Evolutionary conservation across 2,329 filamentous ascomycete species (phyloP).

Genomic region (Phyllosticta paracitricarpa): DNA sequence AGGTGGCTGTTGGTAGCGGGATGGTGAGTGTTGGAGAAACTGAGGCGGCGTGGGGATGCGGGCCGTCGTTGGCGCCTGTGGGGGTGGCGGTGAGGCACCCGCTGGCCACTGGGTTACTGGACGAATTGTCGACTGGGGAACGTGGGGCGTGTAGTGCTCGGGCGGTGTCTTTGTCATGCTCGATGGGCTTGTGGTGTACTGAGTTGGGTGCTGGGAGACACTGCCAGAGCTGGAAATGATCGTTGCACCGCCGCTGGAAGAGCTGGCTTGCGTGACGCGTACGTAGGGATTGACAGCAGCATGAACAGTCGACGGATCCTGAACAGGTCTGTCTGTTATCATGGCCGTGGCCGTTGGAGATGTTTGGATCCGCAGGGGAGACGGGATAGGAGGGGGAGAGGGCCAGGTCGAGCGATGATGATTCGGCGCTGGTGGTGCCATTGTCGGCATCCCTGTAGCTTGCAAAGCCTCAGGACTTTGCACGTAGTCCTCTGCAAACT

Average conservation of each 20-base stretch:
- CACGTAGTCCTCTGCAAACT: neutral
- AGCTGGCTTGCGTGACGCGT: neutral
- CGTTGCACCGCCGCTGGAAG: conserved; percentile 4
- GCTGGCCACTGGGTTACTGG: neutral
- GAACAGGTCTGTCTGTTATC: neutral
- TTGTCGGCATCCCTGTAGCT: neutral
- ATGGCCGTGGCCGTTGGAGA: neutral
- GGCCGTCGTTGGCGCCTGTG: neutral
- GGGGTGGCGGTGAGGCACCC: neutral
- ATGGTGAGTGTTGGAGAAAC: neutral
- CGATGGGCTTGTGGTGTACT: conserved; percentile 4
- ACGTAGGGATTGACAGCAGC: neutral
- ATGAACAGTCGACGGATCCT: neutral
- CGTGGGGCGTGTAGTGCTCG: neutral
- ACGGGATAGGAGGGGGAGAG: conserved; percentile 15
- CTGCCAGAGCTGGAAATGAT: conserved; percentile 4
- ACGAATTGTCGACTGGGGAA: neutral
- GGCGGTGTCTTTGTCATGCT: conserved; percentile 7
- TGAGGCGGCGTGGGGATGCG: conserved; percentile 1
- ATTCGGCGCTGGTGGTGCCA: neutral
- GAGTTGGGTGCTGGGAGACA: conserved; percentile 3
- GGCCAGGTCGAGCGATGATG: neutral
- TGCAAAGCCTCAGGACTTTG: neutral
- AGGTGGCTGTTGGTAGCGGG: neutral
- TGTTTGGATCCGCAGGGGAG: conserved; percentile 1